A percentile compares a stretch with the other conserved stretches of the same genome.
Evolutionary conservation across 257 asterid species (phyloP).

Genomic region (Apocynum venetum): DNA sequence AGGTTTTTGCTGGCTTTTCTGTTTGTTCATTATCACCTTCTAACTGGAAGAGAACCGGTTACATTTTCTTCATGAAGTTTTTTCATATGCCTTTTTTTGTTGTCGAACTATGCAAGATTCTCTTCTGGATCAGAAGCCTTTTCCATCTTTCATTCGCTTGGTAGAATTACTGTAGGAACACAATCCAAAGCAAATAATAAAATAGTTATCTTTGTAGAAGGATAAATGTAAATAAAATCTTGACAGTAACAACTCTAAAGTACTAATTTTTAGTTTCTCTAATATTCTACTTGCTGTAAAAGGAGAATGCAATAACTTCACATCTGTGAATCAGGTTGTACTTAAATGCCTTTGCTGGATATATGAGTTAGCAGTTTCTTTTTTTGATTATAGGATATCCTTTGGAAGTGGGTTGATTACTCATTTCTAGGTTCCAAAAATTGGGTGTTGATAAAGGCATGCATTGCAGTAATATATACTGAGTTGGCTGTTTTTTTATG

Average conservation of each 20-base stretch:
- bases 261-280: not conserved
- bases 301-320: not conserved
- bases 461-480: not conserved
- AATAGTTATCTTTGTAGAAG: not conserved
- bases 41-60: not conserved
- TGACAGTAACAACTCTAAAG: not conserved
- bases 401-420: not conserved
- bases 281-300: not conserved
- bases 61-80: no score
- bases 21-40: not conserved
- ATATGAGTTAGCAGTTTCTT: not conserved
- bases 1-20: not conserved
- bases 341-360: conserved; percentile 1
- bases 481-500: not conserved
- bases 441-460: not conserved
- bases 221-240: not conserved
- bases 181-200: not conserved
- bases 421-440: not conserved
- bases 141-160: not conserved
- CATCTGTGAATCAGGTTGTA: not conserved
- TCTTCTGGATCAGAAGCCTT: not conserved
- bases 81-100: not conserved
- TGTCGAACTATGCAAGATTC: not conserved
- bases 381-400: not conserved
- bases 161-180: not conserved